Evolutionary conservation across 2,329 filamentous ascomycete species (phyloP).

Genomic region (Colletotrichum orchidophilum): DNA sequence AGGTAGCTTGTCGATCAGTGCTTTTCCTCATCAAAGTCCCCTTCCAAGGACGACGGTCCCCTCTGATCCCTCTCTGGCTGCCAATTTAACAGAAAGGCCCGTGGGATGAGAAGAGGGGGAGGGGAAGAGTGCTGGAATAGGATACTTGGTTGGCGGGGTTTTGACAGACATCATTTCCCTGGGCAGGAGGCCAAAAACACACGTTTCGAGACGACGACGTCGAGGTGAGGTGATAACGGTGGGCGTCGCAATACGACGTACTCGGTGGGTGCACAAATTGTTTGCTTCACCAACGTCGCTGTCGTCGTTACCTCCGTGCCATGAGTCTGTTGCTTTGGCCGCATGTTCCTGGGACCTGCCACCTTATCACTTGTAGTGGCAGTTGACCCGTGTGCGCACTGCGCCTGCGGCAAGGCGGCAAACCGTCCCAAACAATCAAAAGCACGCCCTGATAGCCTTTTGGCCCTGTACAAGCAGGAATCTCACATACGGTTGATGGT

Average conservation of each 20-base stretch:
- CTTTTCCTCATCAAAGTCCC: constrained; percentile 21
- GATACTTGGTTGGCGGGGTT: constrained; percentile 24
- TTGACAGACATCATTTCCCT: constrained; percentile 31
- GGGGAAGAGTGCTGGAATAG: constrained; percentile 10
- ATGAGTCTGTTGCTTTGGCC: not conserved
- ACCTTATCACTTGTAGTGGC: not conserved
- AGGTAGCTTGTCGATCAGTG: constrained; percentile 27
- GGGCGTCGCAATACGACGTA: not conserved
- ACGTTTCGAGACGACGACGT: not conserved
- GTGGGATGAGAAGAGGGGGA: constrained; percentile 17
- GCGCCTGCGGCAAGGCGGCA: not conserved
- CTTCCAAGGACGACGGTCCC: constrained; percentile 11
- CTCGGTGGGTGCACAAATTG: not conserved
- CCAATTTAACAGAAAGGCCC: constrained; percentile 23
- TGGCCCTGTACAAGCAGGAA: not conserved
- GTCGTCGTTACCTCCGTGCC: constrained; percentile 3
- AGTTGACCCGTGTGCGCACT: not conserved
- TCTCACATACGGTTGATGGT: not conserved
- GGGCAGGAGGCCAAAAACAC: not conserved
- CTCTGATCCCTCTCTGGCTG: not conserved
- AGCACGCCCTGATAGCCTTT: not conserved
- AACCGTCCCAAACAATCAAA: not conserved
- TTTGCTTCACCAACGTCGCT: constrained; percentile 8
- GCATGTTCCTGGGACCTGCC: not conserved
- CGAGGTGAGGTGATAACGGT: not conserved